Evolutionary conservation across 805 yeast genomes (phyloP).

Genomic region (Naumovozyma castellii): DNA sequence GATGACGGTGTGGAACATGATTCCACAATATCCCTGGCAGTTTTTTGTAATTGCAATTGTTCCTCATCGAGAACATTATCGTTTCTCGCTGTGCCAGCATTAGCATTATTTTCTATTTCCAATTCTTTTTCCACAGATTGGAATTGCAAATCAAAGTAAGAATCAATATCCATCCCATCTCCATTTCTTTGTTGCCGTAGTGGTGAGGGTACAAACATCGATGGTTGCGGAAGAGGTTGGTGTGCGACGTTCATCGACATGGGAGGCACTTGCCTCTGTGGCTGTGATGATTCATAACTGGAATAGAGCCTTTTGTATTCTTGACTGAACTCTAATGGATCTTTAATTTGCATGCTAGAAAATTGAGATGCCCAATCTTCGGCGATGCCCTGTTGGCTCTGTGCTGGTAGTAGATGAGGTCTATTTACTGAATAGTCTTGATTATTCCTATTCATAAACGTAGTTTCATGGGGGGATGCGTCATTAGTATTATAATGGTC

Average conservation of each 20-base stretch:
- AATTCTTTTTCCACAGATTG: slow-evolving; percentile 18
- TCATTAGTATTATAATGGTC: not conserved
- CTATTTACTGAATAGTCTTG: not conserved
- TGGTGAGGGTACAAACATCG: not conserved
- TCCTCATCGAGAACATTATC: slow-evolving; percentile 10
- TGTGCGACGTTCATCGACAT: not conserved
- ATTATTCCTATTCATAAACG: not conserved
- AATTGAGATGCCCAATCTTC: slow-evolving; percentile 11
- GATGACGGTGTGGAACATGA: slow-evolving; percentile 7
- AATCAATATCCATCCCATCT: slow-evolving; percentile 1
- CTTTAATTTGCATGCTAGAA: slow-evolving; percentile 20
- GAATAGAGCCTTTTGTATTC: slow-evolving; percentile 23
- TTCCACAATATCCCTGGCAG: slow-evolving; percentile 21
- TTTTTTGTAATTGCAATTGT: slow-evolving; percentile 18
- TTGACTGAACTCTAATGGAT: slow-evolving; percentile 23
- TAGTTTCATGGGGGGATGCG: not conserved
- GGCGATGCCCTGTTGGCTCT: not conserved
- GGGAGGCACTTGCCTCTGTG: not conserved
- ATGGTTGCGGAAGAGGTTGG: too few relatives aligned
- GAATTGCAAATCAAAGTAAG: slow-evolving; percentile 17
- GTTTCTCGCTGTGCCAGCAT: not conserved
- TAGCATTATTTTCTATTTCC: slow-evolving; percentile 3
- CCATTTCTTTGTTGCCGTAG: not conserved
- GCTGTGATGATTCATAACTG: slow-evolving; percentile 11
- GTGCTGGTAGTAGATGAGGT: not conserved